Evolutionary conservation across 805 yeast genomes (phyloP).

Genomic region (Candida fluviatilis): DNA sequence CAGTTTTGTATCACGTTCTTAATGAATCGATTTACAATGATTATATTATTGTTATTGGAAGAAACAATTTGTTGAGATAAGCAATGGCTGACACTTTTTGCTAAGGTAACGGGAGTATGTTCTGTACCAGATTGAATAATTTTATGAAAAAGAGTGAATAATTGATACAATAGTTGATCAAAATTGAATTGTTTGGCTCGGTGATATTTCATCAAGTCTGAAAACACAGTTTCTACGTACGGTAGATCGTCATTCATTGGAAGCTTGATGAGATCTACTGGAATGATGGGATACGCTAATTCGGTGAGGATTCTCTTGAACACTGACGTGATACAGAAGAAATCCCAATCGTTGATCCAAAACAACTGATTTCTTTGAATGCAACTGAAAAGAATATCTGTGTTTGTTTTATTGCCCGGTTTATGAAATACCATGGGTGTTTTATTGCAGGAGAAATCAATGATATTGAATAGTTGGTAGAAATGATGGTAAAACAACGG

Average conservation of each 20-base stretch:
- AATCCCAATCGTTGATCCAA: constrained; percentile 54
- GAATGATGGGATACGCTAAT: constrained; percentile 52
- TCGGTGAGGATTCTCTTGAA: constrained; percentile 47
- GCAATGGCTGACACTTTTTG: constrained; percentile 51
- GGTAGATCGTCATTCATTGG: constrained; percentile 51
- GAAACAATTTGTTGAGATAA: constrained; percentile 47
- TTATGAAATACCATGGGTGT: constrained; percentile 49
- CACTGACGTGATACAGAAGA: constrained; percentile 46
- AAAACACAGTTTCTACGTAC: constrained; percentile 37
- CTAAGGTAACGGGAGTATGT: constrained; percentile 37
- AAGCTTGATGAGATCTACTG: constrained; percentile 42
- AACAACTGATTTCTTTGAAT: constrained; percentile 51
- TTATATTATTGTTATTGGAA: constrained; percentile 36
- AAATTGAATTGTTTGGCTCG: constrained; percentile 9
- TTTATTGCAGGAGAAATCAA: constrained; percentile 38
- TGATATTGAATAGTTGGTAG: constrained; percentile 49
- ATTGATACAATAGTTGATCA: constrained; percentile 37
- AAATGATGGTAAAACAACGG: constrained; percentile 36
- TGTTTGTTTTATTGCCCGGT: constrained; percentile 50
- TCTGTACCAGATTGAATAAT: constrained; percentile 41
- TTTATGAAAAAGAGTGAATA: constrained; percentile 35
- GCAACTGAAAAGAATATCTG: constrained; percentile 45
- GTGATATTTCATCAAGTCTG: constrained; percentile 26
- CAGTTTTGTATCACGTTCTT: constrained; percentile 52
- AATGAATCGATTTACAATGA: constrained; percentile 51